Evolutionary conservation across 768 basidiomycete genomes (phyloP).

Genomic region (Amanita phalloides): DNA sequence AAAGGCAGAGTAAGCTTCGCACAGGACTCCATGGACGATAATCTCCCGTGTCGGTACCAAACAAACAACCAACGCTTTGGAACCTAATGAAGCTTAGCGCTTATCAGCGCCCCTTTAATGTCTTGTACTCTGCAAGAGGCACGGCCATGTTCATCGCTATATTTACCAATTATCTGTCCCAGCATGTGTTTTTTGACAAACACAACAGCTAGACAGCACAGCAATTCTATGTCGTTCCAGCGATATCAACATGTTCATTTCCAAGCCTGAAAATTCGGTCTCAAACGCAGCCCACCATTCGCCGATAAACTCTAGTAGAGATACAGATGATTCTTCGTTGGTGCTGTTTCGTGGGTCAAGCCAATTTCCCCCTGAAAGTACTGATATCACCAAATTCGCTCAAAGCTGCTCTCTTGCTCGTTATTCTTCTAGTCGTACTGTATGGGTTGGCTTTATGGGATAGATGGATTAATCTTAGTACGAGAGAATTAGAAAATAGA

Average conservation of each 20-base stretch:
- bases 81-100: too few species aligned
- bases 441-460: slow-evolving; percentile 28
- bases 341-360: background rate
- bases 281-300: background rate
- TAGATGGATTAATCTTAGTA: slow-evolving; percentile 20
- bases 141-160: too few species aligned
- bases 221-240: background rate
- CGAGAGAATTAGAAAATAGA: slow-evolving; percentile 13
- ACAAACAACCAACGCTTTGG: too few species aligned
- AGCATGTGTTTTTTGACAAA: background rate
- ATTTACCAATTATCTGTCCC: too few species aligned
- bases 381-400: background rate
- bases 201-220: background rate
- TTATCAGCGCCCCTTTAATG: too few species aligned
- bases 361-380: background rate
- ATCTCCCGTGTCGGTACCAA: background rate
- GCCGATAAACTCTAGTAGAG: background rate
- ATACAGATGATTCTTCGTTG: background rate
- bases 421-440: slow-evolving; percentile 20
- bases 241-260: background rate
- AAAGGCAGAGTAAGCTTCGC: slow-evolving; percentile 19
- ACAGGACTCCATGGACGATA: background rate
- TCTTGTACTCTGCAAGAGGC: too few species aligned
- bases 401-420: slow-evolving; percentile 15
- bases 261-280: background rate